Base-by-base conservation (phyloP, 106 monocot species). In the Acorus gramineus region DNA sequence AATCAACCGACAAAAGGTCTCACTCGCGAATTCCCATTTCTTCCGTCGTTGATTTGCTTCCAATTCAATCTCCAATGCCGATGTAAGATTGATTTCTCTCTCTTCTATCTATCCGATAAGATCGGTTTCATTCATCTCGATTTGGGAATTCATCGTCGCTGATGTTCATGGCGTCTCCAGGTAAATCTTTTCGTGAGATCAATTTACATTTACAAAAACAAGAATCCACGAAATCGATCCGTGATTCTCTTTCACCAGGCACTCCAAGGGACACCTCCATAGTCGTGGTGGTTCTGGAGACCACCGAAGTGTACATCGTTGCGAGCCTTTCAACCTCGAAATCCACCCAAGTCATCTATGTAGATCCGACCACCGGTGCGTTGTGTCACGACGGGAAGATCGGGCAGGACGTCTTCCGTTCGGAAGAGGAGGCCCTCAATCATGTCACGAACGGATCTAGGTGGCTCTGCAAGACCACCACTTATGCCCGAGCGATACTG, bases 321-420 rank as follows among this genome's bases (percentile, higher is more conserved):
- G 60, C 62, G 14, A 99, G 88, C 79, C 74, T 99, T 63, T 99
- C 92, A 47, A 89, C 81, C 53, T 72, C 69, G 52, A 77, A 63
- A 47, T 85, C 92, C 64, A 99, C 98, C 4, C 92, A 92, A 77
- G 85, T 99, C 11, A 77, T 99, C 45, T 82, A 83, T 67, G 62
- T 99, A 57, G 98, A 99, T 71, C 98, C 98, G 6, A 92, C 98
- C 13, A 92, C 98, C 64, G 98, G 98, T 14, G 72, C 67, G 8
- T 71, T 99, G 46, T 71, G 67, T 62, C 79, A 84, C 47, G 47
- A 9, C 42, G 92, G 77, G 50, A 80, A 69, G 66, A n/a, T 54
- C 42, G 96, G 88, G 8, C 62, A 75, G 66, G 96, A 98, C 65
- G 6, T 88, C 58, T 99, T 99, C 69, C 51, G 51, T 13, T 84